A percentile compares a stretch with the other conserved stretches of the same genome.
These are phyloP conservation scores for Plasmodium berghei DNA, from an alignment of 169 alveolate species.

Conservation along the genomic window DNA sequence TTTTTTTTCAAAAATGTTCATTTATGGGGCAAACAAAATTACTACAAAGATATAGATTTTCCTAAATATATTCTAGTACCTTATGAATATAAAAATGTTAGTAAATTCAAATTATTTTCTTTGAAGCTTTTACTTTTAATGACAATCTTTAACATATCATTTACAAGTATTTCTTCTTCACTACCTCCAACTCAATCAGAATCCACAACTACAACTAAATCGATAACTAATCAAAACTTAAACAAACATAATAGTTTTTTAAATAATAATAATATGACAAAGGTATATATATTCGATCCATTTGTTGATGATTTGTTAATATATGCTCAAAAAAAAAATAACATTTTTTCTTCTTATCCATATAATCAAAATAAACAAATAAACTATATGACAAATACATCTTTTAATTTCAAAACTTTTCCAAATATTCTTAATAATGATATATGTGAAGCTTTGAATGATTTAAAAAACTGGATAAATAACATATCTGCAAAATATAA, in stretches of 20 bases:
- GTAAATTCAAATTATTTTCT: slow-evolving; percentile 12
- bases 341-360: not conserved
- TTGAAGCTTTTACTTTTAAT: slow-evolving; percentile 21
- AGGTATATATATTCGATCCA: slow-evolving; percentile 34
- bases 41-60: slow-evolving; percentile 26
- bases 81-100: slow-evolving; percentile 32
- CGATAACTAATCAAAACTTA: not conserved
- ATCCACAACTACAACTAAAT: not conserved
- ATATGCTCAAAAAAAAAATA: slow-evolving; percentile 32
- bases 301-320: slow-evolving; percentile 48
- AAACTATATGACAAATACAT: not conserved
- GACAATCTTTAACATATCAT: slow-evolving; percentile 46
- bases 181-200: not conserved
- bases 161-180: slow-evolving; percentile 21
- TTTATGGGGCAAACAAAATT: slow-evolving; percentile 32
- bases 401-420: slow-evolving; percentile 19
- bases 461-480: slow-evolving; percentile 44
- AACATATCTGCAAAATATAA: slow-evolving; percentile 6
- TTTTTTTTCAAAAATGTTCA: slow-evolving; percentile 55
- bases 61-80: slow-evolving; percentile 59
- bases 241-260: not conserved
- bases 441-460: slow-evolving; percentile 41
- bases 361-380: not conserved
- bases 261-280: not conserved
- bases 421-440: not conserved